Conservation (phyloP, 208 protist genomes). For the Strigomonas culicis region DNA sequence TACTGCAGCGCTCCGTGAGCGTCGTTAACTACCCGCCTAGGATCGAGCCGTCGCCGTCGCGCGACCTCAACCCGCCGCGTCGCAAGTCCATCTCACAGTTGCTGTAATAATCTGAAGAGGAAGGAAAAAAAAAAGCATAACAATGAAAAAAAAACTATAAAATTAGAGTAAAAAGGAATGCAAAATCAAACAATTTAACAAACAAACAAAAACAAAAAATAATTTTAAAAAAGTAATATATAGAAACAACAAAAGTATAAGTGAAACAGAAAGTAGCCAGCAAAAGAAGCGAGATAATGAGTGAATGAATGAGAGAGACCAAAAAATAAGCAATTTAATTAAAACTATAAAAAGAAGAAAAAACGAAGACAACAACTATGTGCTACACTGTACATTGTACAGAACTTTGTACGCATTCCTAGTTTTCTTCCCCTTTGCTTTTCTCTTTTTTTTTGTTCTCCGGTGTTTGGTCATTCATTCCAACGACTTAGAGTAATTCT, state of each 20-base stretch:
- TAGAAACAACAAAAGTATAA: background rate
- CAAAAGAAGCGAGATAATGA: background rate
- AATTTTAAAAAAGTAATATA: no score
- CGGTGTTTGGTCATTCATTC: background rate
- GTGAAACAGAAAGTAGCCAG: background rate
- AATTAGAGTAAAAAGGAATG: conserved; percentile 3
- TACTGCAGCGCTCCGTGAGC: conserved; percentile 67
- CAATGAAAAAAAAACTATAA: conserved; percentile 9
- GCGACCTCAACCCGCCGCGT: conserved; percentile 64
- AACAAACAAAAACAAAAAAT: no score
- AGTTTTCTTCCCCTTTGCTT: background rate
- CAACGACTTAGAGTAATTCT: conserved; percentile 1
- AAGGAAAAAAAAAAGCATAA: conserved; percentile 8
- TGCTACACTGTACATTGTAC: background rate
- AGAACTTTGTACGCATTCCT: background rate
- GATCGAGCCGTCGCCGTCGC: conserved; percentile 69
- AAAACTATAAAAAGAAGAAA: background rate
- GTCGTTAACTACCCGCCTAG: conserved; percentile 49
- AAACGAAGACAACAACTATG: background rate
- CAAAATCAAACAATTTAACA: background rate
- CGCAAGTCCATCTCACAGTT: conserved; percentile 57
- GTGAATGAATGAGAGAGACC: background rate
- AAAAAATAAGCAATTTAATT: conserved; percentile 1
- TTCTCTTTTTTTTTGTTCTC: background rate
- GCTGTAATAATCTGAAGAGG: conserved; percentile 21